phyloP scores from a whole-genome alignment of 257 asterid genomes.

The Gentiana straminea region DNA sequence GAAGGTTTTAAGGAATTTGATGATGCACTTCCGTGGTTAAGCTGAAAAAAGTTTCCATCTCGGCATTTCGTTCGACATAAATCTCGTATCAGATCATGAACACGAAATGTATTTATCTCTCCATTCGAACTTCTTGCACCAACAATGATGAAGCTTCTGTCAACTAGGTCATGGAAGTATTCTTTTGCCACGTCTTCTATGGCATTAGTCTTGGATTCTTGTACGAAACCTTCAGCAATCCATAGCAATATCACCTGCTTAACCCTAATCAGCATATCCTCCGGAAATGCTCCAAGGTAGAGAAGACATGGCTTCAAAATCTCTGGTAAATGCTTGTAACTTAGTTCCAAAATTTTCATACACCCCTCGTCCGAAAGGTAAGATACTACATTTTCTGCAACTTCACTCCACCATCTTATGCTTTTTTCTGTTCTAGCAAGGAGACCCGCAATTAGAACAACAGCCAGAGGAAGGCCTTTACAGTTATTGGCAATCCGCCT shows the following conservation, averaged over 20 bases:
- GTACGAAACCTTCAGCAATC: background rate
- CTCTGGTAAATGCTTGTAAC: background rate
- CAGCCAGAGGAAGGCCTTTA: constrained; percentile 6
- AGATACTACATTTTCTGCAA: too few relatives aligned
- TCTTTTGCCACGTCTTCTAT: background rate
- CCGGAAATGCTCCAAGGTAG: background rate
- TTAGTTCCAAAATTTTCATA: background rate
- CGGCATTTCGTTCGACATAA: too few relatives aligned
- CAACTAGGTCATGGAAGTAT: background rate
- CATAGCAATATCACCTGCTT: background rate
- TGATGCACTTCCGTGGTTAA: too few relatives aligned
- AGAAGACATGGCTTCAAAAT: background rate
- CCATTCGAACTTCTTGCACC: too few relatives aligned
- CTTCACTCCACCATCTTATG: too few relatives aligned
- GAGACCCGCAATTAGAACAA: constrained; percentile 5
- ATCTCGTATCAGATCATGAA: too few relatives aligned
- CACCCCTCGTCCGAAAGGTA: too few relatives aligned
- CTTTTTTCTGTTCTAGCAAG: background rate
- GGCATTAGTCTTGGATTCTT: background rate
- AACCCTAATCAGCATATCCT: background rate
- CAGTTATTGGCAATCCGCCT: constrained; percentile 1
- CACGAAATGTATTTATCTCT: too few relatives aligned
- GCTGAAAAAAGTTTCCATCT: too few relatives aligned
- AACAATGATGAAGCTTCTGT: too few relatives aligned
- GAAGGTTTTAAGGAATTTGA: too few relatives aligned